Evolutionary conservation across 305 asterid genomes (phyloP).

Genomic region (Rubia occidens): DNA sequence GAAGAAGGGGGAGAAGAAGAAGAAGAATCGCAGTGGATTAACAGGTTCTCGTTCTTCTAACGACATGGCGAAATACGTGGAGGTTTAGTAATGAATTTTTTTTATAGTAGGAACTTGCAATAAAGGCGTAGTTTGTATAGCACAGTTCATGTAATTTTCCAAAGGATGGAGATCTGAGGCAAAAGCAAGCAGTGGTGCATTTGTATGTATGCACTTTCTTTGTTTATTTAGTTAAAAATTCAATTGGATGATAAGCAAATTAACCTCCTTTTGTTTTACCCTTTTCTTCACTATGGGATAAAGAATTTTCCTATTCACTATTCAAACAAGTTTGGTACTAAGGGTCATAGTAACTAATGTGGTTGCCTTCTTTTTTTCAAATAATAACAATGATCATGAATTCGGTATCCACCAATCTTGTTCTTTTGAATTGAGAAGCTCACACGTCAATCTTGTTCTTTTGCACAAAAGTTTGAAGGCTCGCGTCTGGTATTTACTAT

Average conservation of each 20-base stretch:
- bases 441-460: no score
- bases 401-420: no score
- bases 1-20: conserved; percentile 15
- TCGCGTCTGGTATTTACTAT: no score
- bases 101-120: background rate
- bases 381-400: no score
- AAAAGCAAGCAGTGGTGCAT: background rate
- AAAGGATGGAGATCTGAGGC: background rate
- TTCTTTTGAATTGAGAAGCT: no score
- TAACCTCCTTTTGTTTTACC: background rate
- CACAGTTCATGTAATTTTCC: background rate
- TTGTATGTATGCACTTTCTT: no score
- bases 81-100: background rate
- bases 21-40: background rate
- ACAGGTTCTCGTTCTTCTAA: conserved; percentile 11
- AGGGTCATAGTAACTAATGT: no score
- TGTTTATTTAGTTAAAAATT: background rate
- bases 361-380: no score
- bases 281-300: background rate
- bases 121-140: background rate
- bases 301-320: no score
- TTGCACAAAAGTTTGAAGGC: no score
- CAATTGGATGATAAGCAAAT: background rate
- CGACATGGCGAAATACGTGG: conserved; percentile 6
- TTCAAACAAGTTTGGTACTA: no score